phyloP scores from a whole-genome alignment of 2,329 filamentous ascomycete species.

The Claviceps fusiformis region DNA sequence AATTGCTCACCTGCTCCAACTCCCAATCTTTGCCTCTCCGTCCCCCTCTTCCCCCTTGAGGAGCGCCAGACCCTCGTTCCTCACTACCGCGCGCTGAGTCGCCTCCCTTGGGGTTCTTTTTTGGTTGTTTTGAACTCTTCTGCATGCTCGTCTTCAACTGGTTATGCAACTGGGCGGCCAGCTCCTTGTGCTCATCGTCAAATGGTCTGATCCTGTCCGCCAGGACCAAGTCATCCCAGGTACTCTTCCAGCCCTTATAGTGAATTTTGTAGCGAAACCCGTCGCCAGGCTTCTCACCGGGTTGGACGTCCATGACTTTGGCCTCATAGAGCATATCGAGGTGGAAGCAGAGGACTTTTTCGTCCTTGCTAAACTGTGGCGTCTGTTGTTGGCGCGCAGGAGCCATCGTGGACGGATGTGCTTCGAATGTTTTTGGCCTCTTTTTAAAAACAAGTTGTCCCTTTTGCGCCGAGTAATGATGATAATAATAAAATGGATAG shows the following conservation, averaged over 20 bases:
- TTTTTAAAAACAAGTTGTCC: neutral
- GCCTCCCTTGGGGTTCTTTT: conserved; percentile 29
- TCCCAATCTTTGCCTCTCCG: conserved; percentile 69
- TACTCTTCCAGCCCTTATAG: conserved; percentile 99
- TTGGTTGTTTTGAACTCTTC: conserved; percentile 38
- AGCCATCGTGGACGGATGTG: conserved; percentile 20
- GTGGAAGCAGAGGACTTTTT: conserved; percentile 93
- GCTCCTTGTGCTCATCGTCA: conserved; percentile 86
- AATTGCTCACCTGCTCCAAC: conserved; percentile 56
- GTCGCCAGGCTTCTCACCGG: conserved; percentile 52
- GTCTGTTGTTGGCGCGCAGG: conserved; percentile 28
- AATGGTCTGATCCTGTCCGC: conserved; percentile 89
- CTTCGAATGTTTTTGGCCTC: neutral
- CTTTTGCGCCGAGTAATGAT: neutral
- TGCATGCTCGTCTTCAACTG: conserved; percentile 50
- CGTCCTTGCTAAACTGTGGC: conserved; percentile 57
- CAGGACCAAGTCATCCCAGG: conserved; percentile 98
- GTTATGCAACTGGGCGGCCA: conserved; percentile 60
- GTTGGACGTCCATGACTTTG: conserved; percentile 73
- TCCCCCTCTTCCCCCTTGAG: conserved; percentile 52
- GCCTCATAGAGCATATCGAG: conserved; percentile 96
- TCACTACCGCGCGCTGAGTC: conserved; percentile 58
- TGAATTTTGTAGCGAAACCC: conserved; percentile 84
- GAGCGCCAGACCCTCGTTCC: conserved; percentile 52
- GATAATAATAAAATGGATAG: neutral